These are phyloP conservation scores for Clonostachys solani DNA, from an alignment of 2,329 filamentous ascomycete genomes.

Conservation along the genomic window DNA sequence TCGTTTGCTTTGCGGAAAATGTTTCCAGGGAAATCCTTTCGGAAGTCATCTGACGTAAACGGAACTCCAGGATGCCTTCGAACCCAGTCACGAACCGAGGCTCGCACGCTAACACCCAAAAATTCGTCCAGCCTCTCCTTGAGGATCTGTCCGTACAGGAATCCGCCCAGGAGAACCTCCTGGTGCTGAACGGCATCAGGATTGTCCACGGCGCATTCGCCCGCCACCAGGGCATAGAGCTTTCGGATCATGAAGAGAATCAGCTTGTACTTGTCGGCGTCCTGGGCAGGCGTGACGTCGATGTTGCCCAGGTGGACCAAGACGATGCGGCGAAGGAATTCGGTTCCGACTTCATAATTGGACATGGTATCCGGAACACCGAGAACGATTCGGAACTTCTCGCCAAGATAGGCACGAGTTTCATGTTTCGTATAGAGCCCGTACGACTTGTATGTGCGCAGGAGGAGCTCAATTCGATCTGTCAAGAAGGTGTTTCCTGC, in stretches of 20 bases:
- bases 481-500: conserved; percentile 88
- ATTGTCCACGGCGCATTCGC: conserved; percentile 91
- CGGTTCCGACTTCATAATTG: conserved; percentile 84
- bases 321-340: conserved; percentile 86
- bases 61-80: conserved; percentile 56
- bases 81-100: conserved; percentile 51
- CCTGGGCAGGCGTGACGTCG: conserved; percentile 77
- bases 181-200: conserved; percentile 96
- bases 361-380: conserved; percentile 79
- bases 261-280: conserved; percentile 90
- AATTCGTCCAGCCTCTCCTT: conserved; percentile 95
- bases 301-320: conserved; percentile 87
- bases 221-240: conserved; percentile 86
- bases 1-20: conserved; percentile 82
- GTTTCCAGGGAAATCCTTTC: conserved; percentile 71
- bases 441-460: conserved; percentile 92
- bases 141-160: conserved; percentile 90
- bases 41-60: conserved; percentile 75
- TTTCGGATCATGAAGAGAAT: conserved; percentile 95
- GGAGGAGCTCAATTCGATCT: conserved; percentile 85
- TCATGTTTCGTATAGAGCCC: conserved; percentile 75
- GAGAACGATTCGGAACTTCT: conserved; percentile 87
- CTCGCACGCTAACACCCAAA: conserved; percentile 52
- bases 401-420: conserved; percentile 81
- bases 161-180: conserved; percentile 88